phyloP scores from a whole-genome alignment of 495 filamentous ascomycete species.

The Staphylotrichum longicolle region DNA sequence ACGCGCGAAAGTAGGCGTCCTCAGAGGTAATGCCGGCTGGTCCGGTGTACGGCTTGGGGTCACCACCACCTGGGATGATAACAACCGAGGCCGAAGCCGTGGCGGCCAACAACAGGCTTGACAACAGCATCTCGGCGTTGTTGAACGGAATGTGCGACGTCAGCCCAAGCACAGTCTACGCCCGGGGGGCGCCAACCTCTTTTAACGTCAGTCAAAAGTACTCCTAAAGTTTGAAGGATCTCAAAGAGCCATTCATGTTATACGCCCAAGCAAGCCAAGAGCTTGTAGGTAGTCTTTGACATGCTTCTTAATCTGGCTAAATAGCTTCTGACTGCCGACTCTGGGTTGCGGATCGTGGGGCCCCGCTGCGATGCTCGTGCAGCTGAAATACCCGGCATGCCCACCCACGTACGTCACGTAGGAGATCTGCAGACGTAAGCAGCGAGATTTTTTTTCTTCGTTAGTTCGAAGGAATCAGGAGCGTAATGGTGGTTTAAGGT shows the following conservation, averaged over 20 bases:
- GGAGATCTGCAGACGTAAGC: background rate
- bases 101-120: slow-evolving; percentile 9
- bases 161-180: background rate
- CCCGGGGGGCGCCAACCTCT: background rate
- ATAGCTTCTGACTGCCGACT: background rate
- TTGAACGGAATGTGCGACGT: background rate
- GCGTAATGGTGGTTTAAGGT: too few relatives aligned
- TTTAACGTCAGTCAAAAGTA: background rate
- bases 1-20: slow-evolving; percentile 21
- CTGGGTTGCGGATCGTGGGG: background rate
- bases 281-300: background rate
- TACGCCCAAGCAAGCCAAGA: background rate
- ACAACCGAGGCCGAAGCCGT: slow-evolving; percentile 19
- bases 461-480: too few relatives aligned
- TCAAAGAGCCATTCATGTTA: background rate
- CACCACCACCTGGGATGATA: slow-evolving; percentile 31
- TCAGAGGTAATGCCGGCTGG: slow-evolving; percentile 9
- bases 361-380: slow-evolving; percentile 4
- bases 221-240: background rate
- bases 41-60: slow-evolving; percentile 26
- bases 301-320: slow-evolving; percentile 1
- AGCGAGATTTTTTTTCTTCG: background rate
- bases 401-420: background rate
- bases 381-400: slow-evolving; percentile 1
- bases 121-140: slow-evolving; percentile 10